Conservation (phyloP, 176 grass and related monocot species). For the Oryza officinalis region DNA sequence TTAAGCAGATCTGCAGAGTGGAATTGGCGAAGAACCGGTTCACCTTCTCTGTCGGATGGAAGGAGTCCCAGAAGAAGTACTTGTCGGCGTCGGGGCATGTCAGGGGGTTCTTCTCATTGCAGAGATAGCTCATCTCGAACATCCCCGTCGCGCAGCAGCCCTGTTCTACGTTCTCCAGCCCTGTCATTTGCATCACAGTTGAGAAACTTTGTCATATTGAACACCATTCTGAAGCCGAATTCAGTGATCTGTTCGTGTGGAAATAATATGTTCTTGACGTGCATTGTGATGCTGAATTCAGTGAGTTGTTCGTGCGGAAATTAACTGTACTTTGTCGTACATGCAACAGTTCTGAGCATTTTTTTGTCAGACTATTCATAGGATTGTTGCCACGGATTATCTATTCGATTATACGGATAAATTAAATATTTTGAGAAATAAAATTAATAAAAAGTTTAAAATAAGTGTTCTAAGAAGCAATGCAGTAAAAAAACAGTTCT, state of each 20-base stretch:
- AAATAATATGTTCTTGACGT: background rate
- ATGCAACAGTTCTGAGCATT: background rate
- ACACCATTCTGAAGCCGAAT: background rate
- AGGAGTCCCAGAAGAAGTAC: constrained; percentile 89
- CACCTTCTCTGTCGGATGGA: constrained; percentile 79
- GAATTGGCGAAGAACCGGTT: constrained; percentile 56
- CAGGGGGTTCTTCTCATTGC: constrained; percentile 41
- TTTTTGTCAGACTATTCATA: background rate
- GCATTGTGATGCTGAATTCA: too few relatives aligned
- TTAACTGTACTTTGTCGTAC: background rate
- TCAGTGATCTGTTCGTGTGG: too few relatives aligned
- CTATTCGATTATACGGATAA: too few relatives aligned
- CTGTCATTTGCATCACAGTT: constrained; percentile 23
- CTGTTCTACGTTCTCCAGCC: constrained; percentile 74
- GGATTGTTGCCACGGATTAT: too few relatives aligned
- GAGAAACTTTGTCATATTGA: background rate
- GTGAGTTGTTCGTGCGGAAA: background rate
- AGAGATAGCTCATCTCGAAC: constrained; percentile 70
- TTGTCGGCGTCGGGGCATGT: constrained; percentile 62
- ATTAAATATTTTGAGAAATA: too few relatives aligned
- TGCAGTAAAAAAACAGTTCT: too few relatives aligned
- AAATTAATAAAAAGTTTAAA: too few relatives aligned
- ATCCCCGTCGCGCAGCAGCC: constrained; percentile 75
- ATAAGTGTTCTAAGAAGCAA: too few relatives aligned
- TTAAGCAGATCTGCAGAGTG: constrained; percentile 32